Evolutionary conservation across 352 stramenopile species (phyloP).

Genomic region (Phytophthora sp.): DNA sequence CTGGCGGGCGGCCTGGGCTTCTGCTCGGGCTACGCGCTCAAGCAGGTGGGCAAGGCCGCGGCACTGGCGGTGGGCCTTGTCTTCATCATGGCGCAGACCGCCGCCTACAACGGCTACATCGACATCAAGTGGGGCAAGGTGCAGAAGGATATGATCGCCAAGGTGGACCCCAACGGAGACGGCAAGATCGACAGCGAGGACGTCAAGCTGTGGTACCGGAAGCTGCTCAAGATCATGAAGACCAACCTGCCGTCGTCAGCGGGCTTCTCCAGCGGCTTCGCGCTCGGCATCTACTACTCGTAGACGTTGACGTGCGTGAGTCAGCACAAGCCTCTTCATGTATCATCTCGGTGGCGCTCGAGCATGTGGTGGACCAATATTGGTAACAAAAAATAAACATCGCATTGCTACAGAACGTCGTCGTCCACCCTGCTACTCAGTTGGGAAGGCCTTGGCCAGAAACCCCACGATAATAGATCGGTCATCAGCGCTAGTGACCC

Average conservation of each 20-base stretch:
- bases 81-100: slow-evolving; percentile 82
- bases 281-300: slow-evolving; percentile 68
- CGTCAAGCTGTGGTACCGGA: slow-evolving; percentile 77
- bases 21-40: slow-evolving; percentile 86
- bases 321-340: background rate
- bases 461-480: slow-evolving; percentile 82
- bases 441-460: slow-evolving; percentile 75
- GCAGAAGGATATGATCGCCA: slow-evolving; percentile 82
- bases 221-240: slow-evolving; percentile 74
- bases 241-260: slow-evolving; percentile 85
- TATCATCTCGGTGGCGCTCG: too few species aligned
- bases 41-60: slow-evolving; percentile 82
- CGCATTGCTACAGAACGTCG: slow-evolving; percentile 23
- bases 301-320: background rate
- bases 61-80: slow-evolving; percentile 75
- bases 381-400: slow-evolving; percentile 32
- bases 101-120: slow-evolving; percentile 88
- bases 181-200: slow-evolving; percentile 87
- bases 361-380: slow-evolving; percentile 4
- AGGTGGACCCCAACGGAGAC: slow-evolving; percentile 85
- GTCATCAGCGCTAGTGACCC: slow-evolving; percentile 69
- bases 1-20: slow-evolving; percentile 77
- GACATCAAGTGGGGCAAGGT: slow-evolving; percentile 92
- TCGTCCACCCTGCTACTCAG: slow-evolving; percentile 40
- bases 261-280: slow-evolving; percentile 79